Evolutionary conservation across 2,329 filamentous ascomycete species (phyloP), one percentile per base, ranked within the genome.

Genomic region (Paracoccidioides lutzii): DNA sequence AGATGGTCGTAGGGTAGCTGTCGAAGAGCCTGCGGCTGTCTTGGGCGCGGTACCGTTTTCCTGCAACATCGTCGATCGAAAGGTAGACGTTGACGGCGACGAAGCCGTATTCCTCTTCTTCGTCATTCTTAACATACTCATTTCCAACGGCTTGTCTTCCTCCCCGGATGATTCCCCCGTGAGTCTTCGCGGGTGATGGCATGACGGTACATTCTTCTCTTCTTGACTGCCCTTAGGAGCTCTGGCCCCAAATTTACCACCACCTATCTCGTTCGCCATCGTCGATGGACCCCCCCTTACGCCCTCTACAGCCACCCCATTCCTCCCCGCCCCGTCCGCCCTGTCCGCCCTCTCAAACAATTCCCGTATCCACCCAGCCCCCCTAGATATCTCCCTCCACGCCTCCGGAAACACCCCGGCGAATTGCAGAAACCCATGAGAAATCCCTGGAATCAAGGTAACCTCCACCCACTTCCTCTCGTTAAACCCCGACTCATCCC

Each of bases 391-490:
- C 66, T 94, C 85, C 64, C 85, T 86, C 88, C 90, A 95, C 0
- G 88, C 90, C 7, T 93, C 88, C 0, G 90, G 90, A 63, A 94
- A 98, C 3, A 96, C 76, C 0, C 81, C 78, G 0, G 89, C 88
- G 66, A 98, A 95, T 66, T 96, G 90, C 63, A 96, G 73, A 70
- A 98, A 98, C 0, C 93, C 93, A 65, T 98, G 93, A 3, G 84
- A 90, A 51, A 95, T 88, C 0, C 91, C 90, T 0, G 90, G 90
- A 4, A 98, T 84, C 30, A 97, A 76, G 15, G 83, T 81, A 1
- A 96, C 87, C 65, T 96, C 89, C 0, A 89, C 84, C 54, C 84
- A 81, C 44, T 89, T 85, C 63, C 82, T 82, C 61, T 88, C 86
- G 56, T 87, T 76, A 62, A 90, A 91, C 7, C 76, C 70, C 4